Evolutionary conservation across 1,139 yeast species (phyloP).

Genomic region (Kodamaea fungicola): DNA sequence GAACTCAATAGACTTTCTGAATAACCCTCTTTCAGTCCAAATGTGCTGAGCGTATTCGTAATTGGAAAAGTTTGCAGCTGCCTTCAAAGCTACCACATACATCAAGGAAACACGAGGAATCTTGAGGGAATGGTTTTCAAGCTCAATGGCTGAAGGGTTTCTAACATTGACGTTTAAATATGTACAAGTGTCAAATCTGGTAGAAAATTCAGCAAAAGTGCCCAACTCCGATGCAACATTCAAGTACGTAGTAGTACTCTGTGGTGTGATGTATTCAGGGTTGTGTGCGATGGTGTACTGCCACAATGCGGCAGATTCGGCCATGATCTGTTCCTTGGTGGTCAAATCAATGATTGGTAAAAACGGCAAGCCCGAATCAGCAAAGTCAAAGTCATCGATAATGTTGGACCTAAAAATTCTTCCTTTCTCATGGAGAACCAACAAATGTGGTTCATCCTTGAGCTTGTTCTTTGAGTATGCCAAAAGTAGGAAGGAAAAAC

Average conservation of each 20-base stretch:
- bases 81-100: conserved; percentile 63
- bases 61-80: conserved; percentile 56
- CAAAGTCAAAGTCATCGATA: conserved; percentile 24
- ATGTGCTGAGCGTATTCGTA: conserved; percentile 57
- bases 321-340: conserved; percentile 45
- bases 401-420: conserved; percentile 44
- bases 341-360: conserved; percentile 53
- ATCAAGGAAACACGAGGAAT: conserved; percentile 49
- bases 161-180: conserved; percentile 25
- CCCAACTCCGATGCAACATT: conserved; percentile 51
- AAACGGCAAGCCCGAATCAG: conserved; percentile 52
- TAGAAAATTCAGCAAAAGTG: conserved; percentile 45
- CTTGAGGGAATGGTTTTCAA: conserved; percentile 11
- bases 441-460: conserved; percentile 30
- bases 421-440: conserved; percentile 45
- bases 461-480: conserved; percentile 48
- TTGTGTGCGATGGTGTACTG: conserved; percentile 44
- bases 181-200: conserved; percentile 49
- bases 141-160: neutral
- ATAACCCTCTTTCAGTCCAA: conserved; percentile 78
- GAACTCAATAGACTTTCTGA: conserved; percentile 54
- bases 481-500: conserved; percentile 53
- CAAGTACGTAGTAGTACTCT: conserved; percentile 50
- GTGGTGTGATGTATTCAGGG: conserved; percentile 41
- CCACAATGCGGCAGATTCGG: conserved; percentile 81